A percentile compares a stretch with the other conserved stretches of the same genome.
phyloP scores from a whole-genome alignment of 306 rosid genomes.

The Carpinus fangiana region DNA sequence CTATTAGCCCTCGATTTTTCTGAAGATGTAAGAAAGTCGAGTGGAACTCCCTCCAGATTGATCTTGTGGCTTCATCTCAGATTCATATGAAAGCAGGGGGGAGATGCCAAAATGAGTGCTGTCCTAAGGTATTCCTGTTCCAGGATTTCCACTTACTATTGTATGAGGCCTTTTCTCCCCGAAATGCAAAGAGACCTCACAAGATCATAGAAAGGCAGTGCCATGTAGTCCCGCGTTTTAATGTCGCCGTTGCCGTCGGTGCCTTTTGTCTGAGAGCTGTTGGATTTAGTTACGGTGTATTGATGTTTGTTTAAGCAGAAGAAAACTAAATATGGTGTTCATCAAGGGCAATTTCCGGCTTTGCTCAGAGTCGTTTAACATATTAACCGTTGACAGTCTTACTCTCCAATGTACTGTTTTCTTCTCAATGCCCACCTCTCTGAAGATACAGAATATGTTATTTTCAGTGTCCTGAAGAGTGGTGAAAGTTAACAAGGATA shows the following conservation, averaged over 20 bases:
- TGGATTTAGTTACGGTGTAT: slow-evolving; percentile 25
- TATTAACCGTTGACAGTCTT: slow-evolving; percentile 38
- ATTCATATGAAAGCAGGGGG: slow-evolving; percentile 34
- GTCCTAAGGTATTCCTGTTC: slow-evolving; percentile 31
- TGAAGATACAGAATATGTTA: slow-evolving; percentile 31
- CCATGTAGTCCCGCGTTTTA: slow-evolving; percentile 20
- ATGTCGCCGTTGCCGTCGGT: slow-evolving; percentile 17
- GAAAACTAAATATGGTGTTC: slow-evolving; percentile 20
- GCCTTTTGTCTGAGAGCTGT: slow-evolving; percentile 39
- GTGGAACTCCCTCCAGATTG: slow-evolving; percentile 29
- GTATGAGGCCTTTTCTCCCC: slow-evolving; percentile 13
- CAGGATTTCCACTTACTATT: slow-evolving; percentile 32
- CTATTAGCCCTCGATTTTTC: slow-evolving; percentile 29
- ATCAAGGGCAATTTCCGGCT: slow-evolving; percentile 29
- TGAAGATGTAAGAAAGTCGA: slow-evolving; percentile 23
- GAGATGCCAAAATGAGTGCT: slow-evolving; percentile 21
- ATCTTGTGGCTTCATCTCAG: slow-evolving; percentile 26
- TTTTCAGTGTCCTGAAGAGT: slow-evolving; percentile 31
- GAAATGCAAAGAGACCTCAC: slow-evolving; percentile 34
- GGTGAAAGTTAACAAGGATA: slow-evolving; percentile 38
- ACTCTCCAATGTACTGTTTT: slow-evolving; percentile 14
- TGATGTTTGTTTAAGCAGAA: slow-evolving; percentile 31
- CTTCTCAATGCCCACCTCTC: slow-evolving; percentile 22
- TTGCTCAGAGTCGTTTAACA: slow-evolving; percentile 29
- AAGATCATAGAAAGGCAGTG: slow-evolving; percentile 32